phyloP scores from a whole-genome alignment of 1,139 yeast species.

The Hansenula sp. region DNA sequence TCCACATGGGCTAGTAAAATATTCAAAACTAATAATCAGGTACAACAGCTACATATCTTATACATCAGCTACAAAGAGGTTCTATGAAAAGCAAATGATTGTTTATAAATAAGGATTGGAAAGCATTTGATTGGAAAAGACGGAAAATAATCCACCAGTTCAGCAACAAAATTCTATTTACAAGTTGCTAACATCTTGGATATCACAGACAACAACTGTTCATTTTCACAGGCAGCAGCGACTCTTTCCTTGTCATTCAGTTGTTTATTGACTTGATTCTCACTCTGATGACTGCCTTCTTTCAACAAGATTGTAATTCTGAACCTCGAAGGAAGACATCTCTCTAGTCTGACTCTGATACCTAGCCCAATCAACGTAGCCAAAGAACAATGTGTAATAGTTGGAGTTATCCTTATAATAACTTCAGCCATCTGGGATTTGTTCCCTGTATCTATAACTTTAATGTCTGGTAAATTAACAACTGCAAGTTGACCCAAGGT shows the following conservation, averaged over 20 bases:
- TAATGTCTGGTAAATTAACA: slow-evolving; percentile 78
- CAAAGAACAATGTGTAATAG: slow-evolving; percentile 94
- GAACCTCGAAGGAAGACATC: slow-evolving; percentile 83
- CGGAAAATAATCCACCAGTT: too few relatives aligned
- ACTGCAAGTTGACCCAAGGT: slow-evolving; percentile 94
- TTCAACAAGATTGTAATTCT: slow-evolving; percentile 76
- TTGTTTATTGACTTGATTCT: slow-evolving; percentile 92
- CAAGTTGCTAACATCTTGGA: slow-evolving; percentile 91
- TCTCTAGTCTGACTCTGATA: slow-evolving; percentile 82
- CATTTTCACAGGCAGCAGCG: slow-evolving; percentile 98
- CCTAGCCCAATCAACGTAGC: slow-evolving; percentile 97
- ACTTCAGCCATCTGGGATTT: slow-evolving; percentile 66
- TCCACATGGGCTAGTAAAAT: too few relatives aligned
- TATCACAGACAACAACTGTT: slow-evolving; percentile 81
- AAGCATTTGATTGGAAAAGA: too few relatives aligned
- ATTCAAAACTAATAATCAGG: too few relatives aligned
- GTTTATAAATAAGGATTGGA: too few relatives aligned
- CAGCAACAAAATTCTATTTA: slow-evolving; percentile 27
- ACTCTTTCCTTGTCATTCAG: slow-evolving; percentile 96
- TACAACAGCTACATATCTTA: too few relatives aligned
- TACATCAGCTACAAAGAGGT: too few relatives aligned
- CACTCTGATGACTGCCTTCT: slow-evolving; percentile 94
- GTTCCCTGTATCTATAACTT: slow-evolving; percentile 52
- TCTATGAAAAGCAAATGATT: too few relatives aligned
- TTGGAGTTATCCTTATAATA: slow-evolving; percentile 84